These are phyloP conservation scores for Aspergillus tamarii DNA, from an alignment of 2,329 filamentous ascomycete genomes.

Conservation along the genomic window DNA sequence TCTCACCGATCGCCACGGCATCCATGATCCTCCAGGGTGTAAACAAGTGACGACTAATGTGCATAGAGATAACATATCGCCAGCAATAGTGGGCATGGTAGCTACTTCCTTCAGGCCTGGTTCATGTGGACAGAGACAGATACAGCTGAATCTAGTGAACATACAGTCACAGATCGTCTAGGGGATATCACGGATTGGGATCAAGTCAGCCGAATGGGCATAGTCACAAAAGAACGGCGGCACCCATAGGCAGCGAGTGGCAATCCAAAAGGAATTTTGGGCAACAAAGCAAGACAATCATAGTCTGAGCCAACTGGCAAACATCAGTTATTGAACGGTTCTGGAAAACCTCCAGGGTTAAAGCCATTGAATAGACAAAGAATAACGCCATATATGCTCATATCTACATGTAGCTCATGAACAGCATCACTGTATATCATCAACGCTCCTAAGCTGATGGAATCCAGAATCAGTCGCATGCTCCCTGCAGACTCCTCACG, in stretches of 20 bases:
- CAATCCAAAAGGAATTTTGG: background rate
- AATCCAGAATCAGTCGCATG: conserved; percentile 25
- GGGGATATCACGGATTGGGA: background rate
- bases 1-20: background rate
- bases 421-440: conserved; percentile 39
- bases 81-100: background rate
- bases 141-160: background rate
- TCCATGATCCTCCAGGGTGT: background rate
- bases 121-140: too few relatives aligned
- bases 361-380: conserved; percentile 28
- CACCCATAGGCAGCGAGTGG: background rate
- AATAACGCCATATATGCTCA: conserved; percentile 44
- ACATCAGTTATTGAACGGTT: conserved; percentile 29
- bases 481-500: conserved; percentile 29
- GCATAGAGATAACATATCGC: background rate
- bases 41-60: background rate
- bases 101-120: background rate
- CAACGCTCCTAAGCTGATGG: conserved; percentile 28
- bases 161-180: background rate
- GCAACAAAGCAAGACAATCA: background rate
- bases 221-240: background rate
- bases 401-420: conserved; percentile 44
- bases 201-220: background rate
- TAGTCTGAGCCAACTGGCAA: conserved; percentile 12
- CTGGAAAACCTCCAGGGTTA: conserved; percentile 17